These are phyloP conservation scores for Coniosporium tulheliwenetii DNA, from an alignment of 2,329 filamentous ascomycete genomes.

Conservation along the genomic window DNA sequence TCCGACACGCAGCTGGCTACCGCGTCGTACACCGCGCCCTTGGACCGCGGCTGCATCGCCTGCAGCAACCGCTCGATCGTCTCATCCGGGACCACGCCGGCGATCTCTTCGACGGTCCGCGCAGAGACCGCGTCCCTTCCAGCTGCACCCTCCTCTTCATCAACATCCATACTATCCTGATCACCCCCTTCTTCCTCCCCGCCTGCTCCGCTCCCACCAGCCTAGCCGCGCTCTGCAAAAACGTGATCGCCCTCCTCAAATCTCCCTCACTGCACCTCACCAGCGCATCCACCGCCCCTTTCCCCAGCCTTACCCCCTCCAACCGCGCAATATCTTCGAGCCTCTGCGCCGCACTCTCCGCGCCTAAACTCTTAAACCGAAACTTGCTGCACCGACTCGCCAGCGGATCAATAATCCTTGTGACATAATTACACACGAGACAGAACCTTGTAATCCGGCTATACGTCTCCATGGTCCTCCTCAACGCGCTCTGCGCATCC, in stretches of 20 bases:
- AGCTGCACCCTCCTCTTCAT: conserved; percentile 12
- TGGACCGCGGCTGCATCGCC: conserved; percentile 59
- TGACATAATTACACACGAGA: conserved; percentile 97
- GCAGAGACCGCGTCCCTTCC: conserved; percentile 46
- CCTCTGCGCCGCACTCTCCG: conserved; percentile 63
- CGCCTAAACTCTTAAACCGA: conserved; percentile 89
- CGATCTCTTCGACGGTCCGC: conserved; percentile 80
- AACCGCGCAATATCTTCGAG: conserved; percentile 68
- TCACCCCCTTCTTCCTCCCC: conserved; percentile 45
- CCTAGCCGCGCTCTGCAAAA: conserved; percentile 82
- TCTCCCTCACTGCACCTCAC: conserved; percentile 87
- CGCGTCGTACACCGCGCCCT: conserved; percentile 50
- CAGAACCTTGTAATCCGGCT: conserved; percentile 94
- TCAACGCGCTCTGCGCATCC: conserved; percentile 83
- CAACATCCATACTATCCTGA: conserved; percentile 33
- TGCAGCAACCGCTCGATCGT: conserved; percentile 57
- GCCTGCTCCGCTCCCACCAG: conserved; percentile 52
- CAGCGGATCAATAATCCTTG: conserved; percentile 90
- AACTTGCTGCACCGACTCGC: conserved; percentile 93
- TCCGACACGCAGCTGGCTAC: conserved; percentile 73
- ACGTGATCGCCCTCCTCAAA: conserved; percentile 90
- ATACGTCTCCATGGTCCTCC: conserved; percentile 97
- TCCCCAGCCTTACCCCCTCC: conserved; percentile 62
- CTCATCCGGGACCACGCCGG: conserved; percentile 70
- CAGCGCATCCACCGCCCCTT: conserved; percentile 67